phyloP scores from a whole-genome alignment of 352 stramenopile genomes.

The Phytophthora fragariae region DNA sequence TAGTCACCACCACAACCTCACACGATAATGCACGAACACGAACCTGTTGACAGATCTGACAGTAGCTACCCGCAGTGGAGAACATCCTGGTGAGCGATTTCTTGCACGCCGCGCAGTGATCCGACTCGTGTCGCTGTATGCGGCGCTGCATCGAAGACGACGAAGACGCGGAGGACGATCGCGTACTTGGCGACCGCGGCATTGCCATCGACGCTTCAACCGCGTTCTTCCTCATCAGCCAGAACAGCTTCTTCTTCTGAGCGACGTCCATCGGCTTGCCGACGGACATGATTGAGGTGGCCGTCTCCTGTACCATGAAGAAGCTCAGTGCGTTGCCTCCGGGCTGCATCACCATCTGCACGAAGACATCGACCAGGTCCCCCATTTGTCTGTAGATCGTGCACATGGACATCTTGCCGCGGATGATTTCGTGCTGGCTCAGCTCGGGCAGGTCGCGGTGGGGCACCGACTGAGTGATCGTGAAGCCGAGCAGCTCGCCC shows the following conservation, averaged over 20 bases:
- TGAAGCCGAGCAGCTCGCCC: slow-evolving; percentile 54
- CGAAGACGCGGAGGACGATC: slow-evolving; percentile 36
- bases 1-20: neutral
- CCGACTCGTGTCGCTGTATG: slow-evolving; percentile 19
- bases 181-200: neutral
- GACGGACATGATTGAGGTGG: slow-evolving; percentile 37
- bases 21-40: neutral
- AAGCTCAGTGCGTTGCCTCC: slow-evolving; percentile 43
- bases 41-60: slow-evolving; percentile 44
- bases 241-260: slow-evolving; percentile 70
- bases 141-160: slow-evolving; percentile 27
- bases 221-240: slow-evolving; percentile 50
- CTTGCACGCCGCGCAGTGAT: slow-evolving; percentile 34
- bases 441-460: slow-evolving; percentile 59
- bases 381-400: slow-evolving; percentile 55
- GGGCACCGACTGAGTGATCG: slow-evolving; percentile 52
- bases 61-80: slow-evolving; percentile 32
- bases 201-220: slow-evolving; percentile 2
- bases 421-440: slow-evolving; percentile 44
- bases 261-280: slow-evolving; percentile 50
- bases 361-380: slow-evolving; percentile 53
- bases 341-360: slow-evolving; percentile 52
- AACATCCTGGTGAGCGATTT: slow-evolving; percentile 36
- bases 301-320: slow-evolving; percentile 41
- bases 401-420: slow-evolving; percentile 51